Evolutionary conservation across 2,329 filamentous ascomycete species (phyloP), one percentile per base, ranked within the genome.

Genomic region (Aspergillus hortae): DNA sequence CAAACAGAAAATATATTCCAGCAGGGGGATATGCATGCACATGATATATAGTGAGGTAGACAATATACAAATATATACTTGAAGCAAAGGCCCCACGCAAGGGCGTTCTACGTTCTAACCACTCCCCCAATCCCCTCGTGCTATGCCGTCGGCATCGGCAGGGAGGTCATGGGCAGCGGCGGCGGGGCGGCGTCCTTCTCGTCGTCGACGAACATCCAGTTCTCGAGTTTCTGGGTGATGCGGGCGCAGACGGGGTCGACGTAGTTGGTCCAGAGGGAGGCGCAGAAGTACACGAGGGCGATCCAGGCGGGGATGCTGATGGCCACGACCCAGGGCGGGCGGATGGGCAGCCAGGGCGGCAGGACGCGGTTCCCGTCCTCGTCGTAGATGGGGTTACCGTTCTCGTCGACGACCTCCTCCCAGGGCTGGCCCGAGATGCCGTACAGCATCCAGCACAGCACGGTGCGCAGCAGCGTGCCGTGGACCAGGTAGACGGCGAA

Each of bases 401-500:
- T 68, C 27, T 74, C 65, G 11, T 77, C 75, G 48, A 73, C 68
- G 44, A 67, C 62, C 44, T 69, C 68, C n/a, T 67, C 60, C 67
- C 73, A 77, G 2, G 75, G 73, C 54, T 76, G 66, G 23, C 73
- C 73, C 44, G 69, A 74, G 53, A 78, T 77, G 32, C 78, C 78
- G 56, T 80, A 81, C 6, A 80, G 71, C 63, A 81, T 74, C 70
- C 79, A 79, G 36, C 74, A 74, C 19, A 78, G 72, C 1, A 80
- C 72, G 2, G 76, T 77, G 17, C 79, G 76, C 43, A 82, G 63
- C 14, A 82, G 71, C 0, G 78, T 80, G 44, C 79, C 79, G 61
- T 82, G 79, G 9, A 76, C 71, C 11, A 82, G 74, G 59, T 82
- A 82, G 4, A 82, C 78, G 21, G 79, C 78, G 53, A 81, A 81